Percentiles rank a stretch among this genome's conserved stretches.
phyloP scores from a whole-genome alignment of 441 rosid genomes.

The Capsella rubella region DNA sequence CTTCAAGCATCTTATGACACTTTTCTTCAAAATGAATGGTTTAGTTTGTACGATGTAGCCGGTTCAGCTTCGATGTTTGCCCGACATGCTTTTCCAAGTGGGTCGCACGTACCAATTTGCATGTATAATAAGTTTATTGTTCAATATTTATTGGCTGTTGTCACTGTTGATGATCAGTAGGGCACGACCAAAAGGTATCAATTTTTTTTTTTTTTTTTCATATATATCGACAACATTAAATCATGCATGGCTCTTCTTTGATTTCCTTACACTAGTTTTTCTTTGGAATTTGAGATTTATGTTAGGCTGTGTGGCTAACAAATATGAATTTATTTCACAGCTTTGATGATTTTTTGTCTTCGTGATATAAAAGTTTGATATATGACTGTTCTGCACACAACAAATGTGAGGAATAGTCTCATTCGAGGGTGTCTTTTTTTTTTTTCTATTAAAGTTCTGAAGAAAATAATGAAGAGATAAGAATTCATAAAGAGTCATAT shows the following conservation, averaged over 20 bases:
- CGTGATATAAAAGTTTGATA: neutral
- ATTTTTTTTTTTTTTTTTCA: too few species aligned
- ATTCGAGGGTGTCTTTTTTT: neutral
- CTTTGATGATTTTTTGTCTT: neutral
- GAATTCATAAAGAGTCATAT: neutral
- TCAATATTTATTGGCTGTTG: neutral
- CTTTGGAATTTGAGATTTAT: neutral
- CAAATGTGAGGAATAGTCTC: neutral
- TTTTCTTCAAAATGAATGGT: neutral
- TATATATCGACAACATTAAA: neutral
- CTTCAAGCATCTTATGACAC: neutral
- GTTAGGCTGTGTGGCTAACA: slow-evolving; percentile 4
- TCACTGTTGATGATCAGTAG: neutral
- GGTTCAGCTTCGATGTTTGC: slow-evolving; percentile 12
- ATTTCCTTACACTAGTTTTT: too few species aligned
- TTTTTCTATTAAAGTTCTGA: neutral
- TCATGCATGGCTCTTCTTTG: too few species aligned
- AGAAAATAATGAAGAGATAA: neutral
- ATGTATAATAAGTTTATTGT: slow-evolving; percentile 5
- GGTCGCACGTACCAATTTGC: slow-evolving; percentile 15
- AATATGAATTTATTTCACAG: neutral
- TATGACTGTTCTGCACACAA: neutral
- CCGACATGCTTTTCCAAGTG: slow-evolving; percentile 16
- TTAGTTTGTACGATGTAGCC: neutral
- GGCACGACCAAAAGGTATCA: slow-evolving; percentile 12